Evolutionary conservation across 352 stramenopile species (phyloP), one percentile per base, ranked within the genome.

Genomic region (Pythium phragmitis): DNA sequence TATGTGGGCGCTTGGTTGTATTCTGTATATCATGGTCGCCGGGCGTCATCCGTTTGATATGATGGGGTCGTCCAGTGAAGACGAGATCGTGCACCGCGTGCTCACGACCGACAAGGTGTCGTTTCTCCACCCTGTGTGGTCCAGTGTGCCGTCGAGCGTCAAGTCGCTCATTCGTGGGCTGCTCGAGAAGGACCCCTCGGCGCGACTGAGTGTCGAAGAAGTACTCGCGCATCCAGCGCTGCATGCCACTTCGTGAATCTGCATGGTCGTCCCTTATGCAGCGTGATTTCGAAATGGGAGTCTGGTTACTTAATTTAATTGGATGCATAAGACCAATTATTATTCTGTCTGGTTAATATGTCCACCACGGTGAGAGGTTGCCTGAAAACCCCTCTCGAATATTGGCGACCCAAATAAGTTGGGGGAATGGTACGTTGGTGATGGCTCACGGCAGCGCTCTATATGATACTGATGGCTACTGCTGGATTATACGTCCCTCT

Each of bases 21-120:
- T 96, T 46, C 65, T 96, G 46, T 96, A 91, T 69, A 96, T 96
- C 59, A 79, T 96, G 63, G 77, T 96, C 56, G 79, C 77, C 17
- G 88, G 88, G 1, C 74, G 82, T 21, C 88, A 96, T 46, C 88
- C 88, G n/a, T 96, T 96, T 61, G 88, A 96, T 58, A 75, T 88
- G 42, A 85, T 78, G 33, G 88, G 88, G 37, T 75, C 65, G n/a
- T 85, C 85, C 2, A 91, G 65, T 1, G 88, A 96, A 60, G 75
- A 83, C 33, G 74, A 96, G 69, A 79, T 96, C 34, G 53, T 96
- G 14, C 70, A 85, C 9, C 84, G 85, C 23, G 68, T 59, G 17
- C 34, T 39, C 34, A 62, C 69, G 37, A 58, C 52, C 5, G 77
- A 89, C 16, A 59, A 71, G 0, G 77, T 90, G 30, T 87, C 75